Percentiles rank a stretch among this genome's conserved stretches.
phyloP scores from a whole-genome alignment of 1,284 basidiomycete genomes.

The Rhodofomes roseus region DNA sequence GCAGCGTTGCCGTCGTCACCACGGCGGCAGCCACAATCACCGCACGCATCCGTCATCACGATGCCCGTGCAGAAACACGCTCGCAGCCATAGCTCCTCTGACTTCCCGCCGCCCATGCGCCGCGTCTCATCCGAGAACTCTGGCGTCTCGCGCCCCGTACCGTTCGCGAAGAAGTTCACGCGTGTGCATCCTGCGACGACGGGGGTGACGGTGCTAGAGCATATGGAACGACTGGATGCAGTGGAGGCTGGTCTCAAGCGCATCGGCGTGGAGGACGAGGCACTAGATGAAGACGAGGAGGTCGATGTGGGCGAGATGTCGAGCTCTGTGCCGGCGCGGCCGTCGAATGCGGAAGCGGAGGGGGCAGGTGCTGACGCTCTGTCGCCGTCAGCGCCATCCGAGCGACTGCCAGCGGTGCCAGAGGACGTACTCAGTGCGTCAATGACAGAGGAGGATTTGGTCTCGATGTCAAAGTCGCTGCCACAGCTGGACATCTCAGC shows the following conservation, averaged over 20 bases:
- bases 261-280: conserved; percentile 55
- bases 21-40: conserved; percentile 35
- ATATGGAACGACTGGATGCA: conserved; percentile 75
- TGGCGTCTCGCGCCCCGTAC: conserved; percentile 56
- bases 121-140: conserved; percentile 59
- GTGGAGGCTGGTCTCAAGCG: conserved; percentile 76
- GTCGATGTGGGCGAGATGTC: conserved; percentile 29
- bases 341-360: conserved; percentile 11
- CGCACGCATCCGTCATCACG: conserved; percentile 56
- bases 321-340: conserved; percentile 11
- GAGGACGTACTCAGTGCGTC: conserved; percentile 44
- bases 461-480: conserved; percentile 69
- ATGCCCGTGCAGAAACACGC: conserved; percentile 52
- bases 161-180: conserved; percentile 75
- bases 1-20: conserved; percentile 33
- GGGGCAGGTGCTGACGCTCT: conserved; percentile 14
- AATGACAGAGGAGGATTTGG: conserved; percentile 68
- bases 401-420: conserved; percentile 45
- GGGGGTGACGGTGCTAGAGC: conserved; percentile 76
- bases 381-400: conserved; percentile 21
- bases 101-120: conserved; percentile 71
- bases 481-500: conserved; percentile 57
- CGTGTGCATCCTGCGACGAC: conserved; percentile 78
- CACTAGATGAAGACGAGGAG: conserved; percentile 48
- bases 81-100: conserved; percentile 57